These are phyloP conservation scores for Hapsidospora chrysogenum DNA, from an alignment of 495 filamentous ascomycete genomes.

Conservation along the genomic window DNA sequence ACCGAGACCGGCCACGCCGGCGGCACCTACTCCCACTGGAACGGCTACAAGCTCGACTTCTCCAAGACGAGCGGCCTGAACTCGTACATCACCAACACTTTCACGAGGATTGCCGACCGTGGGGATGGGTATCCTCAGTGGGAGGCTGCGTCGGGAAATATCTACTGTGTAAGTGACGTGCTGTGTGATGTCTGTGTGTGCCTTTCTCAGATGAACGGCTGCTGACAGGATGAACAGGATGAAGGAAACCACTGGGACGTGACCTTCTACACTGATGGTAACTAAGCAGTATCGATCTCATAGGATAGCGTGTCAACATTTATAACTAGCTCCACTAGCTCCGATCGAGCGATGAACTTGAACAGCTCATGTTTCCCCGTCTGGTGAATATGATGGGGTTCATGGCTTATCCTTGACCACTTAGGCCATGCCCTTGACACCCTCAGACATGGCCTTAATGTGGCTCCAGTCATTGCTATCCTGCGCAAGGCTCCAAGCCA, in stretches of 20 bases:
- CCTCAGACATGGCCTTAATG: slow-evolving; percentile 35
- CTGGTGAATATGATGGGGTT: too few relatives aligned
- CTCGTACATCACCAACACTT: slow-evolving; percentile 6
- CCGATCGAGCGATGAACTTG: not conserved
- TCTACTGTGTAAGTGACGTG: slow-evolving; percentile 5
- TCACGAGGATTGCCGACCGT: slow-evolving; percentile 6
- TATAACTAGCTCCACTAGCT: too few relatives aligned
- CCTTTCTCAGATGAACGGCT: not conserved
- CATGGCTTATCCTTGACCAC: too few relatives aligned
- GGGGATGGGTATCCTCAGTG: slow-evolving; percentile 7
- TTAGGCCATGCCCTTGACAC: slow-evolving; percentile 12
- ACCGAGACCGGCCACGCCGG: slow-evolving; percentile 8
- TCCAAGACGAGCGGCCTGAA: slow-evolving; percentile 6
- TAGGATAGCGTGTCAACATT: too few relatives aligned
- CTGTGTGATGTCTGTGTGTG: too few relatives aligned
- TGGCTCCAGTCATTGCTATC: slow-evolving; percentile 38
- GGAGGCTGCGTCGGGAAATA: slow-evolving; percentile 6
- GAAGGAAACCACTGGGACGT: slow-evolving; percentile 9
- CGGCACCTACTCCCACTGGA: slow-evolving; percentile 7
- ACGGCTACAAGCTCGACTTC: slow-evolving; percentile 8
- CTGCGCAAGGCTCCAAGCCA: slow-evolving; percentile 46
- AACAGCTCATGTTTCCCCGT: too few relatives aligned
- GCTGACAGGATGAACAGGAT: slow-evolving; percentile 2
- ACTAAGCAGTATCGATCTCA: too few relatives aligned
- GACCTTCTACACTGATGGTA: slow-evolving; percentile 5